Conservation (phyloP, 2,329 filamentous ascomycete species). For the Acarospora socialis region DNA sequence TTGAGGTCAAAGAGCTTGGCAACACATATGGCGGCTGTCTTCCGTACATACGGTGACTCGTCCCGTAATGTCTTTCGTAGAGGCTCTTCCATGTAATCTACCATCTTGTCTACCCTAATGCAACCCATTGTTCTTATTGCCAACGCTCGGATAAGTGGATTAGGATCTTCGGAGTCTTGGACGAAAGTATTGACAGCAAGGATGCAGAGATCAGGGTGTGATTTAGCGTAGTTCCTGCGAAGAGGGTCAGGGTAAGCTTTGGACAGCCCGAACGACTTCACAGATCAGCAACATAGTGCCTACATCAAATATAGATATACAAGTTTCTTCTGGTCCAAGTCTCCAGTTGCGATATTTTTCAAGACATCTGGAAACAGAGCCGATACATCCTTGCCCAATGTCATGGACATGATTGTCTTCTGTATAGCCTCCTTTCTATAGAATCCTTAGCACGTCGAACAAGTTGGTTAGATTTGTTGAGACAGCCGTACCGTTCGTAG, state of each 20-base stretch:
- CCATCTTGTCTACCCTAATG: conserved; percentile 97
- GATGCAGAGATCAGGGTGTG: conserved; percentile 95
- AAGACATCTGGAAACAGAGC: conserved; percentile 92
- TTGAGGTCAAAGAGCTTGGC: conserved; percentile 96
- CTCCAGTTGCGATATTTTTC: conserved; percentile 92
- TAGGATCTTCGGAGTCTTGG: conserved; percentile 96
- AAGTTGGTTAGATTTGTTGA: conserved; percentile 9
- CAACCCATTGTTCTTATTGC: conserved; percentile 98
- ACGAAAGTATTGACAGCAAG: conserved; percentile 98
- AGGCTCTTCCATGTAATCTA: conserved; percentile 99
- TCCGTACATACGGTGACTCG: conserved; percentile 95
- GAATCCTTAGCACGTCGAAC: conserved; percentile 20
- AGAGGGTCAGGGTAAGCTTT: conserved; percentile 10
- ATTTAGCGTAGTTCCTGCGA: conserved; percentile 99
- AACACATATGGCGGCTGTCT: conserved; percentile 94
- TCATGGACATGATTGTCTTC: conserved; percentile 99
- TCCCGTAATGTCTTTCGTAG: conserved; percentile 89
- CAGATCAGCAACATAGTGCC: conserved; percentile 18
- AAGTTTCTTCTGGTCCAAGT: conserved; percentile 98
- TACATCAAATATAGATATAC: conserved; percentile 97
- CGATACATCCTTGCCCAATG: conserved; percentile 93
- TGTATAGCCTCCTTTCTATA: conserved; percentile 89
- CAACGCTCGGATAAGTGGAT: conserved; percentile 83
- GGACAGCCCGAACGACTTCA: background rate
- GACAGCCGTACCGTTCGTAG: conserved; percentile 56